Conservation (phyloP, 495 filamentous ascomycete genomes). For the Penicillium egyptiacum region DNA sequence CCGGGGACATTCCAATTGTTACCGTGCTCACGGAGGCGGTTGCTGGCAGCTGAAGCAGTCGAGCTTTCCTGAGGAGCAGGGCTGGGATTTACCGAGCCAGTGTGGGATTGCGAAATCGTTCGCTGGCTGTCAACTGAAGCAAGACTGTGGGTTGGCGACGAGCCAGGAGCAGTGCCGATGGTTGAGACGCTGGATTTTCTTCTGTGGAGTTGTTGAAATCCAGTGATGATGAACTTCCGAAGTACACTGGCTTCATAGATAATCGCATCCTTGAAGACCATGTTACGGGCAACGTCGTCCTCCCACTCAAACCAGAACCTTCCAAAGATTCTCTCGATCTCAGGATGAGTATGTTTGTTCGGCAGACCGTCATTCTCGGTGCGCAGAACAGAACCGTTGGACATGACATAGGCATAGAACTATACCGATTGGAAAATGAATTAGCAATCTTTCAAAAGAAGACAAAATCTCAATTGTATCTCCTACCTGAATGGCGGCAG, state of each 20-base stretch:
- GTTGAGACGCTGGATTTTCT: not conserved
- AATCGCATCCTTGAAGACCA: conserved; percentile 4
- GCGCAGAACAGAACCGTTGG: not conserved
- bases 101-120: not conserved
- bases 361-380: not conserved
- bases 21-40: not conserved
- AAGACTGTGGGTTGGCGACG: not conserved
- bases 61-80: not conserved
- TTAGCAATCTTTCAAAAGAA: not conserved
- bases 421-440: not conserved
- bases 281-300: not conserved
- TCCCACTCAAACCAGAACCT: conserved; percentile 11
- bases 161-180: not conserved
- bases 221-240: conserved; percentile 10
- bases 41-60: too few species aligned
- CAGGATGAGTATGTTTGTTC: not conserved
- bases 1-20: not conserved
- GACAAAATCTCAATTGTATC: too few species aligned
- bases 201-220: not conserved
- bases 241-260: conserved; percentile 13
- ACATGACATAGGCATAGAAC: conserved; percentile 13
- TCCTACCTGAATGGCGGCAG: conserved; percentile 8
- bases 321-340: conserved; percentile 2
- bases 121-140: not conserved
- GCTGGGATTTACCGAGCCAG: not conserved